These are phyloP conservation scores for Saccharomyces hybrid DNA, from an alignment of 1,139 yeast genomes.

Conservation along the genomic window DNA sequence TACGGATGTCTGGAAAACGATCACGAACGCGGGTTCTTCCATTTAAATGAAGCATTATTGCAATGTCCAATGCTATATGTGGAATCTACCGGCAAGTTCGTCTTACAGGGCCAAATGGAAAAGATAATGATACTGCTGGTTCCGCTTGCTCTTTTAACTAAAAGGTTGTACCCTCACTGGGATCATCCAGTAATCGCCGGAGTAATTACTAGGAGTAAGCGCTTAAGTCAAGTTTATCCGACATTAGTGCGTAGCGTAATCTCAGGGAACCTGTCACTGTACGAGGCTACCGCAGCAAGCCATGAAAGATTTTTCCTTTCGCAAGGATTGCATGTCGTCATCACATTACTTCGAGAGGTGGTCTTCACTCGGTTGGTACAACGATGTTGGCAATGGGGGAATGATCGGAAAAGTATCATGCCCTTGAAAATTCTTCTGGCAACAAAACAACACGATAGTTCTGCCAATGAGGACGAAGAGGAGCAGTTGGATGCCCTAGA, in stretches of 20 bases:
- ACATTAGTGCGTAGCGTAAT: neutral
- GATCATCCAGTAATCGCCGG: slow-evolving; percentile 2
- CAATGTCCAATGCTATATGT: slow-evolving; percentile 32
- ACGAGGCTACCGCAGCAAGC: slow-evolving; percentile 38
- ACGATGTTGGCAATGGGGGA: slow-evolving; percentile 33
- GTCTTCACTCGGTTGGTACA: slow-evolving; percentile 49
- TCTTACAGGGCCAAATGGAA: slow-evolving; percentile 21
- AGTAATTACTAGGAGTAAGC: neutral
- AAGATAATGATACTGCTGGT: slow-evolving; percentile 44
- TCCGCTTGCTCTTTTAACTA: slow-evolving; percentile 46
- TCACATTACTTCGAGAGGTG: slow-evolving; percentile 46
- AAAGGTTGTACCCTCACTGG: slow-evolving; percentile 37
- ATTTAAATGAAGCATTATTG: slow-evolving; percentile 18
- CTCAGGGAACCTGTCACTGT: slow-evolving; percentile 49
- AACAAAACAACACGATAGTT: neutral
- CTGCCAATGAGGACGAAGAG: slow-evolving; percentile 2
- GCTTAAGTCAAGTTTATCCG: neutral
- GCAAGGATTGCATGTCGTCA: slow-evolving; percentile 54
- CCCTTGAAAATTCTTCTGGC: slow-evolving; percentile 15
- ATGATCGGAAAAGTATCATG: slow-evolving; percentile 13
- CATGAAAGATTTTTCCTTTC: slow-evolving; percentile 48
- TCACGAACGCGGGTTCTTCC: slow-evolving; percentile 15
- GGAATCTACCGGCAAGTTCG: slow-evolving; percentile 17
- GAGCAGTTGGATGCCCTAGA: slow-evolving; percentile 50
- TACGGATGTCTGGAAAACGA: slow-evolving; percentile 25